Percentiles rank a stretch among this genome's conserved stretches.
These are phyloP conservation scores for Rhodotorula mucilaginosa DNA, from an alignment of 1,284 basidiomycete genomes.

Conservation along the genomic window DNA sequence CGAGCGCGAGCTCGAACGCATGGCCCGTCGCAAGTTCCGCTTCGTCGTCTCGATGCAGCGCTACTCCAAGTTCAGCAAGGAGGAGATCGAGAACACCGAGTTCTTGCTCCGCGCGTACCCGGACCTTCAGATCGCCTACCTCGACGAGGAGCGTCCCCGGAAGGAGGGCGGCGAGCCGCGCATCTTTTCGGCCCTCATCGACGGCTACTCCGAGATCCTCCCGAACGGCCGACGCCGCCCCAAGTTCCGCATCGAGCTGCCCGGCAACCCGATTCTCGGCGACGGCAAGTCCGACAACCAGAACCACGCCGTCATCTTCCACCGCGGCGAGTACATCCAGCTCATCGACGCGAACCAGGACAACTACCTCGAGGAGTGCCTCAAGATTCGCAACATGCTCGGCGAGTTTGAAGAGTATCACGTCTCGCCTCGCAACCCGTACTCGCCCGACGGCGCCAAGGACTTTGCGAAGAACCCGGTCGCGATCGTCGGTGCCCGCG, in stretches of 20 bases:
- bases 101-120: slow-evolving; percentile 98
- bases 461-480: slow-evolving; percentile 66
- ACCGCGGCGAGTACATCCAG: slow-evolving; percentile 97
- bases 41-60: slow-evolving; percentile 99
- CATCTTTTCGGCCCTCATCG: slow-evolving; percentile 93
- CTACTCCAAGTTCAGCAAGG: slow-evolving; percentile 99
- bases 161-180: slow-evolving; percentile 94
- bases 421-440: slow-evolving; percentile 82
- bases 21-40: slow-evolving; percentile 98
- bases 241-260: slow-evolving; percentile 97
- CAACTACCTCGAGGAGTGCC: slow-evolving; percentile 98
- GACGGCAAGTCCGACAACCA: slow-evolving; percentile 99
- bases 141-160: slow-evolving; percentile 86
- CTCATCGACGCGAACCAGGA: slow-evolving; percentile 99
- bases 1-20: slow-evolving; percentile 93
- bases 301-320: slow-evolving; percentile 99
- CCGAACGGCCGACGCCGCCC: slow-evolving; percentile 84
- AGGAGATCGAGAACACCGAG: slow-evolving; percentile 98
- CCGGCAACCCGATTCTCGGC: slow-evolving; percentile 97
- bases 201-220: slow-evolving; percentile 94
- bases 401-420: slow-evolving; percentile 96
- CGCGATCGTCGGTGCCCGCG: slow-evolving; percentile 95
- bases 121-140: slow-evolving; percentile 95
- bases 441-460: slow-evolving; percentile 66
- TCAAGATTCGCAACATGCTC: slow-evolving; percentile 98